phyloP scores from a whole-genome alignment of 257 asterid genomes.

The Mentha longifolia region DNA sequence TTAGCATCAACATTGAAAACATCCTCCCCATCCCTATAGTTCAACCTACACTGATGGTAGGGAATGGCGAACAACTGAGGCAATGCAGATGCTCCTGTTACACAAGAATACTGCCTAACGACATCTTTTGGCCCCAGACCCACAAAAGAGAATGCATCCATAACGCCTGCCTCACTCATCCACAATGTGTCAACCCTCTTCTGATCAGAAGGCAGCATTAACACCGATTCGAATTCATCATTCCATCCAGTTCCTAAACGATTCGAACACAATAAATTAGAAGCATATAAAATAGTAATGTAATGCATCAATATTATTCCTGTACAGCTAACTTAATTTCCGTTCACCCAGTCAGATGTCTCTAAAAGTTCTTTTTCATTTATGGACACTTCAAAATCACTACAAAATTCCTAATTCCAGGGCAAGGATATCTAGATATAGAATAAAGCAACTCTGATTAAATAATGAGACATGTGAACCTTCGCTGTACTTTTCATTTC shows the following conservation, averaged over 20 bases:
- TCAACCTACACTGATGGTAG: constrained; percentile 99
- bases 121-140: constrained; percentile 97
- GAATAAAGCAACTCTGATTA: not conserved
- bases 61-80: constrained; percentile 91
- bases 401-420: not conserved
- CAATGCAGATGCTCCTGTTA: constrained; percentile 87
- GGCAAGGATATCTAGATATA: not conserved
- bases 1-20: constrained; percentile 80
- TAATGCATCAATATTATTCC: too few species aligned
- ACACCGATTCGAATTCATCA: constrained; percentile 55
- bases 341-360: not conserved
- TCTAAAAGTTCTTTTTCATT: not conserved
- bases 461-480: not conserved
- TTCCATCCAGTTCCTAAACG: constrained; percentile 72
- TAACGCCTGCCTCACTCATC: constrained; percentile 97
- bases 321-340: not conserved
- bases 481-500: not conserved
- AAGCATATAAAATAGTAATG: not conserved
- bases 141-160: constrained; percentile 87
- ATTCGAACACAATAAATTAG: not conserved
- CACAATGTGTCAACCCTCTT: constrained; percentile 84
- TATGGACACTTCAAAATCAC: not conserved
- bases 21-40: constrained; percentile 96
- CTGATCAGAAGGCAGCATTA: constrained; percentile 73
- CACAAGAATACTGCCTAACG: constrained; percentile 79